Evolutionary conservation across 352 stramenopile species (phyloP), one percentile per base, ranked within the genome.

Genomic region (Phytophthora citrophthora): DNA sequence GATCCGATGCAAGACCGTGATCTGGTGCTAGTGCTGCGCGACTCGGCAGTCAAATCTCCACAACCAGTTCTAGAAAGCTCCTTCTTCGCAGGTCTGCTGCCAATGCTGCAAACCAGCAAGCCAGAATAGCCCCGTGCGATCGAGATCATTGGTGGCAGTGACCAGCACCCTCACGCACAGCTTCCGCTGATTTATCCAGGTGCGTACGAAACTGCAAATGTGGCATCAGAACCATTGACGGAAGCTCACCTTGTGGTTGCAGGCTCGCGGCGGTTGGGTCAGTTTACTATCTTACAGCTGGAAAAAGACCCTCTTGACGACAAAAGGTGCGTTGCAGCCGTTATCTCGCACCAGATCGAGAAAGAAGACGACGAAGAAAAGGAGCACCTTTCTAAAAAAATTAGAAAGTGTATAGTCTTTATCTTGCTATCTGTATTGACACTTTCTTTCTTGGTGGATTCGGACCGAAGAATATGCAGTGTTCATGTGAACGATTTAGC

Each of bases 281-380:
- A 94, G 41, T 94, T 88, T 51, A 90, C 74, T 12, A 83, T 91
- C n/a, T 58, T 94, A 4, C 68, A 92, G 57, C 67, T 94, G 1
- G 81, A 84, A 40, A 83, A 84, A 67, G 64, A 77, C 34, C 13
- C 49, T 6, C 58, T 70, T 9, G 80, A 90, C 34, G 77, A 70
- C 38, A 74, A 76, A 43, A 91, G 84, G 84, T 27, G 43, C 41
- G 56, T 93, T 26, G 68, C 68, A 29, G 64, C 71, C 9, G 67
- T 81, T 44, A 79, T 76, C 8, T 79, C 75, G 11, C 79, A 84
- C 50, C 65, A 82, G 18, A 61, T 81, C 15, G 48, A 79, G 38
- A 61, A 41, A n/a, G 41, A 72, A 34, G 71, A 77, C 38, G 64
- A 62, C 3, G 53, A 55, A 4, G 23, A 53, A 3, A 36, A 24